Conservation (phyloP, 2,329 filamentous ascomycete genomes). For the Ophiostoma pallidulum region DNA sequence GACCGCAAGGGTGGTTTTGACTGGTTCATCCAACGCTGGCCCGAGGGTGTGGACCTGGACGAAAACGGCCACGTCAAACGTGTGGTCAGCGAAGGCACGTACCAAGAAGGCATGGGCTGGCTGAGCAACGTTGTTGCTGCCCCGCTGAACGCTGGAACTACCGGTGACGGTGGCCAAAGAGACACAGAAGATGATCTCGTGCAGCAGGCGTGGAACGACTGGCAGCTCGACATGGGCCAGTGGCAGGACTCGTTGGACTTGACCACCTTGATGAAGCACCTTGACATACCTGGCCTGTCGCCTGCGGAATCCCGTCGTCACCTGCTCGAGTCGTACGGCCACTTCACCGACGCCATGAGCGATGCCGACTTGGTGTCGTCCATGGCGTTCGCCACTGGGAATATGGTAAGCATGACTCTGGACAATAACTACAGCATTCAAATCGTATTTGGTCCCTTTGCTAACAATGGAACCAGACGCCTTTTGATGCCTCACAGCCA, state of each 20-base stretch:
- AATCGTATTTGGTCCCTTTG: no score
- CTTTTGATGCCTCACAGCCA: conserved; percentile 55
- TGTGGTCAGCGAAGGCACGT: conserved; percentile 74
- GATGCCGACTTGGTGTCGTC: conserved; percentile 52
- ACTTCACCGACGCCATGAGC: conserved; percentile 52
- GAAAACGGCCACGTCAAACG: conserved; percentile 58
- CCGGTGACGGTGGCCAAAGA: conserved; percentile 24
- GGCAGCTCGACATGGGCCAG: conserved; percentile 54
- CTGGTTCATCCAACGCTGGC: conserved; percentile 79
- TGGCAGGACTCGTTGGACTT: conserved; percentile 39
- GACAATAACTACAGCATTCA: no score
- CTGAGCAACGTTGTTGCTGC: conserved; percentile 51
- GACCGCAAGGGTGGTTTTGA: conserved; percentile 80
- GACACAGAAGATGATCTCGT: conserved; percentile 58
- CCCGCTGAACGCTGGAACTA: no score
- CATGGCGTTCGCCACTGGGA: conserved; percentile 33
- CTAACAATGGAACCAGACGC: conserved; percentile 28
- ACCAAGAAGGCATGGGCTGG: conserved; percentile 68
- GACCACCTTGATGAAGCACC: conserved; percentile 27
- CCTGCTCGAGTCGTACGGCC: conserved; percentile 41
- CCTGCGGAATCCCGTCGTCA: conserved; percentile 19
- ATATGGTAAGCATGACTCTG: conserved; percentile 24
- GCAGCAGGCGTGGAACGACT: conserved; percentile 56
- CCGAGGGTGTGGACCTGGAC: conserved; percentile 60
- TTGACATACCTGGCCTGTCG: conserved; percentile 13